These are phyloP conservation scores for Agastache rugosa DNA, from an alignment of 257 asterid genomes.

Conservation along the genomic window DNA sequence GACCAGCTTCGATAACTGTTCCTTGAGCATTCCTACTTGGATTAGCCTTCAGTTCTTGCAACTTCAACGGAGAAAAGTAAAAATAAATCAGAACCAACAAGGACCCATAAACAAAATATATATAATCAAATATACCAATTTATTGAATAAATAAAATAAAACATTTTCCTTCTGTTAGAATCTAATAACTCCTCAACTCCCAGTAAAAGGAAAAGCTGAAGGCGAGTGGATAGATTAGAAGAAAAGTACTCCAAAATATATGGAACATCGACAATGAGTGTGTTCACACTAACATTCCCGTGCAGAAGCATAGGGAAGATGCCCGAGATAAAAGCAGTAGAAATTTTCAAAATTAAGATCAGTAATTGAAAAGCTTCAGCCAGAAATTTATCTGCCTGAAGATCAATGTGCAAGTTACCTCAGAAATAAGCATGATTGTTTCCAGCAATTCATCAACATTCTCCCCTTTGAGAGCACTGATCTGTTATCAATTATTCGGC, in stretches of 20 bases:
- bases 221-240: slow-evolving; percentile 10
- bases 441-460: slow-evolving; percentile 92
- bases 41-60: slow-evolving; percentile 99
- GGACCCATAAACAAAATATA: slow-evolving; percentile 23
- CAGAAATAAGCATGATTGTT: slow-evolving; percentile 95
- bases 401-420: slow-evolving; percentile 57
- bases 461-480: slow-evolving; percentile 98
- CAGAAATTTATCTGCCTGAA: slow-evolving; percentile 20
- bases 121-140: slow-evolving; percentile 13
- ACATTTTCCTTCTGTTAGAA: background rate
- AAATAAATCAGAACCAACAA: slow-evolving; percentile 37
- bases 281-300: slow-evolving; percentile 25
- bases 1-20: slow-evolving; percentile 95
- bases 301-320: slow-evolving; percentile 24
- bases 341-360: slow-evolving; percentile 12
- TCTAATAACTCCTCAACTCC: background rate
- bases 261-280: background rate
- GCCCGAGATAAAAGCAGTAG: slow-evolving; percentile 21
- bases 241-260: slow-evolving; percentile 11
- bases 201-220: background rate
- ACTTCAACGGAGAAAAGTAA: slow-evolving; percentile 44
- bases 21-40: slow-evolving; percentile 95
- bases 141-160: background rate
- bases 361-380: slow-evolving; percentile 19
- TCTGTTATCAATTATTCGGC: slow-evolving; percentile 52